phyloP scores from a whole-genome alignment of 495 filamentous ascomycete genomes.

The Hyaloscypha bicolor region DNA sequence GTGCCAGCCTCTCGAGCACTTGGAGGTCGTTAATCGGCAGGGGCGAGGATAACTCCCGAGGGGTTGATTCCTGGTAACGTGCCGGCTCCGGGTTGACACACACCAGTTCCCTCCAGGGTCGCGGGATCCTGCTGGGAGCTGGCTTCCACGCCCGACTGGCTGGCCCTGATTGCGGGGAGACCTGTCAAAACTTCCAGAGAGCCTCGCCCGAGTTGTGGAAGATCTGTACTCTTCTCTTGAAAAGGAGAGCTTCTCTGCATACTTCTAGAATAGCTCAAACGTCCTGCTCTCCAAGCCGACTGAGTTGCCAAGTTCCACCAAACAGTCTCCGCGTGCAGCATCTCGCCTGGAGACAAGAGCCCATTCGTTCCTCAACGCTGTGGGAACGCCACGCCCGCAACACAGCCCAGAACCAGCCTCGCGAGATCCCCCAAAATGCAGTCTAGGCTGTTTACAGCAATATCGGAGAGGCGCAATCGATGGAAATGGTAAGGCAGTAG shows the following conservation, averaged over 20 bases:
- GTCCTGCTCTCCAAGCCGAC: background rate
- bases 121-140: background rate
- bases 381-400: background rate
- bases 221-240: background rate
- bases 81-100: background rate
- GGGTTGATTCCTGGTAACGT: background rate
- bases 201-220: background rate
- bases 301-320: background rate
- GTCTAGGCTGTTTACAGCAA: slow-evolving; percentile 15
- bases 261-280: background rate
- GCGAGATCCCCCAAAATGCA: background rate
- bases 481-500: background rate
- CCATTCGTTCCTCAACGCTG: background rate
- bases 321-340: background rate
- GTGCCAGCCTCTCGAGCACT: slow-evolving; percentile 1
- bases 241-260: background rate
- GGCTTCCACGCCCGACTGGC: background rate
- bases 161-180: background rate
- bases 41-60: background rate
- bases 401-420: background rate
- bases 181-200: background rate
- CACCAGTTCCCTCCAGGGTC: background rate
- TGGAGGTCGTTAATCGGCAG: slow-evolving; percentile 20
- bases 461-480: background rate
- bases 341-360: background rate